Conservation (phyloP, 2,329 filamentous ascomycete species). For the Colletotrichum truncatum region DNA sequence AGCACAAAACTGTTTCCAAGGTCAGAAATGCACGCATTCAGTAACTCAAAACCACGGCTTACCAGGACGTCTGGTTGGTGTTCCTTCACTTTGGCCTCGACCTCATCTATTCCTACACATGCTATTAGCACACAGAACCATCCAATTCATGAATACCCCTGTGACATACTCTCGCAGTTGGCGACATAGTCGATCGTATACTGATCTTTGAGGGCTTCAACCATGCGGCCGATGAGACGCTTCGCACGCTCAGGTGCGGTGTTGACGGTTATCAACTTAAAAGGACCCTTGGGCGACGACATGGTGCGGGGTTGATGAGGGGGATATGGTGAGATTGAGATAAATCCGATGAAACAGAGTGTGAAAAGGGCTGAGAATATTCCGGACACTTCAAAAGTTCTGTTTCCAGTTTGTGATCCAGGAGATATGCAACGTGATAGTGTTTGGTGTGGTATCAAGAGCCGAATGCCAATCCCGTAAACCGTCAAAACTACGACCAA, state of each 20-base stretch:
- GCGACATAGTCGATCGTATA: slow-evolving; percentile 71
- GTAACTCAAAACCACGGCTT: not conserved
- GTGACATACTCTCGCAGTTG: slow-evolving; percentile 72
- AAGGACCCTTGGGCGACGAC: slow-evolving; percentile 63
- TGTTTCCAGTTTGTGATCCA: not conserved
- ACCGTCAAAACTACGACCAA: not conserved
- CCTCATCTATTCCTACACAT: slow-evolving; percentile 62
- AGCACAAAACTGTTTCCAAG: slow-evolving; percentile 61
- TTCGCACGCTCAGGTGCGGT: slow-evolving; percentile 73
- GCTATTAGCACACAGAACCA: not conserved
- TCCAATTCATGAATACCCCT: slow-evolving; percentile 31
- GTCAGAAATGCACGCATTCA: not conserved
- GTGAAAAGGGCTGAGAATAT: too few species aligned
- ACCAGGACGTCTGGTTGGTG: slow-evolving; percentile 41
- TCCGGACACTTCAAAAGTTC: too few species aligned
- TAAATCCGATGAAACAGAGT: too few species aligned
- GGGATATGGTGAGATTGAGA: not conserved
- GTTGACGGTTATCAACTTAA: slow-evolving; percentile 73
- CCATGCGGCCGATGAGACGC: slow-evolving; percentile 67
- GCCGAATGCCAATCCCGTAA: not conserved
- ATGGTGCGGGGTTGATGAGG: slow-evolving; percentile 25
- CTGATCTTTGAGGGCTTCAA: slow-evolving; percentile 67
- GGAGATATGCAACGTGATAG: not conserved
- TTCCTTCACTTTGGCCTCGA: slow-evolving; percentile 58
- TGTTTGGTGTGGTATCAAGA: not conserved